Evolutionary conservation across 345 rosid genomes (phyloP).

Genomic region (Lumnitzera racemosa): DNA sequence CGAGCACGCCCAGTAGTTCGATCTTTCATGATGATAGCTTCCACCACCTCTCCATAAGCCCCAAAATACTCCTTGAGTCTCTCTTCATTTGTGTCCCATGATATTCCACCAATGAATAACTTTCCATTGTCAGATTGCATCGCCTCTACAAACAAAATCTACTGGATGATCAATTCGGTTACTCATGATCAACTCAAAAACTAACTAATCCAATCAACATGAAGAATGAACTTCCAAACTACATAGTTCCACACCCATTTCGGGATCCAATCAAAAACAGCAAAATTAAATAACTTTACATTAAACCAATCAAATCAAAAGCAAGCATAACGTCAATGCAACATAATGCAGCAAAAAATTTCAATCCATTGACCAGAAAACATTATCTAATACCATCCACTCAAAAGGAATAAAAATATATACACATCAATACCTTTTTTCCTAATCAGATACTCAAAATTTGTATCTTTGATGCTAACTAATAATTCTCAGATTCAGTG

Average conservation of each 20-base stretch:
- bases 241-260: conserved; percentile 7
- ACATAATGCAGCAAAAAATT: neutral
- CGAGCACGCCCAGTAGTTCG: conserved; percentile 98
- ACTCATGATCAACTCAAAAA: conserved; percentile 11
- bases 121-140: conserved; percentile 95
- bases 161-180: conserved; percentile 12
- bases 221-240: conserved; percentile 1
- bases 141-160: conserved; percentile 28
- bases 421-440: conserved; percentile 31
- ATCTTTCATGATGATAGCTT: conserved; percentile 97
- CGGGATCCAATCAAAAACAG: conserved; percentile 22
- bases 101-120: conserved; percentile 93
- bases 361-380: neutral
- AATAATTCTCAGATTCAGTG: conserved; percentile 32
- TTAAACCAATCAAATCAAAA: neutral
- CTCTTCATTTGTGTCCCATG: conserved; percentile 98
- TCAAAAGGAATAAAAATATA: conserved; percentile 2
- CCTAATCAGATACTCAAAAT: conserved; percentile 20
- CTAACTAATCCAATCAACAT: neutral
- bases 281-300: conserved; percentile 2
- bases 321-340: neutral
- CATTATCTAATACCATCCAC: conserved; percentile 9
- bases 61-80: conserved; percentile 85
- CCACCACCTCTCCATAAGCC: conserved; percentile 84
- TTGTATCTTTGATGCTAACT: conserved; percentile 17